A percentile compares a stretch with the other conserved stretches of the same genome.
Evolutionary conservation across 768 basidiomycete genomes (phyloP).

Genomic region (Calocybe gangraenosa): DNA sequence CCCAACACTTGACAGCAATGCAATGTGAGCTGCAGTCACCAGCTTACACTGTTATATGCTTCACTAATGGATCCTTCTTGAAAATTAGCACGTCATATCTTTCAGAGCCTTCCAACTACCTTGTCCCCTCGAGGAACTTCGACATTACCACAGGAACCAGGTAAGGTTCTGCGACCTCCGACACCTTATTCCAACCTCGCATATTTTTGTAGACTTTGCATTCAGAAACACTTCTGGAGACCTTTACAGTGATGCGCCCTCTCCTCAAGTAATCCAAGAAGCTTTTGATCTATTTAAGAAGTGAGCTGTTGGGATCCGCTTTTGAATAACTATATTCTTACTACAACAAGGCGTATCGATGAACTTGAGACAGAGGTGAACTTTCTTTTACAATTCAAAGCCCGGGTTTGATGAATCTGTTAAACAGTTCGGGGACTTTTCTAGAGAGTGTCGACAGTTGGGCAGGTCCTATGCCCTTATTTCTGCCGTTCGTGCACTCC

Average conservation of each 20-base stretch:
- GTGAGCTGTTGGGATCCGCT: not conserved
- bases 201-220: too few relatives aligned
- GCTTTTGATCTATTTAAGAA: not conserved
- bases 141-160: too few relatives aligned
- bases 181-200: too few relatives aligned
- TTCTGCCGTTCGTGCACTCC: not conserved
- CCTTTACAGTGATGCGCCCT: not conserved
- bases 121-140: too few relatives aligned
- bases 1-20: not conserved
- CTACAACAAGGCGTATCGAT: not conserved
- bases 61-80: too few relatives aligned
- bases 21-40: too few relatives aligned
- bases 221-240: too few relatives aligned
- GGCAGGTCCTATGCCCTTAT: not conserved
- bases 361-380: not conserved
- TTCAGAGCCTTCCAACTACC: too few relatives aligned
- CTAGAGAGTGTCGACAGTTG: not conserved
- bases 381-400: not conserved
- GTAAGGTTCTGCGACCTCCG: not conserved
- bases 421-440: not conserved
- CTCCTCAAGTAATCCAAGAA: not conserved
- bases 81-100: too few relatives aligned
- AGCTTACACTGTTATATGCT: too few relatives aligned
- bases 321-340: not conserved
- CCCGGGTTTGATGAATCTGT: not conserved